phyloP scores from a whole-genome alignment of 2,329 filamentous ascomycete species.

The Lecanicillium sp. region DNA sequence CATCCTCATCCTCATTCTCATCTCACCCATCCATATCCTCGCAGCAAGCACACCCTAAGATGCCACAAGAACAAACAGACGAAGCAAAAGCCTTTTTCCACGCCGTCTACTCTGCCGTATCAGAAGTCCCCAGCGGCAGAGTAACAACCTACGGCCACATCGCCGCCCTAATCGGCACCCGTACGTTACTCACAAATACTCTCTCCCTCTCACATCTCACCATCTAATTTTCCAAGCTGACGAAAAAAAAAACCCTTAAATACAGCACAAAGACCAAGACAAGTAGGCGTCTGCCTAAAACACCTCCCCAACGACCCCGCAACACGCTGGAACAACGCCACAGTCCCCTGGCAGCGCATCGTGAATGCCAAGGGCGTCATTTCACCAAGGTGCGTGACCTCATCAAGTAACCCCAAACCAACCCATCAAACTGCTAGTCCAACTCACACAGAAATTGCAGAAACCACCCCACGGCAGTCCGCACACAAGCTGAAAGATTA shows the following conservation, averaged over 20 bases:
- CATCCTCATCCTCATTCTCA: not conserved
- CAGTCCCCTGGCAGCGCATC: conserved; percentile 91
- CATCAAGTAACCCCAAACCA: not conserved
- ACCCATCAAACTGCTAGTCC: not conserved
- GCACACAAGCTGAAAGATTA: conserved; percentile 42
- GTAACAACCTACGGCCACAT: conserved; percentile 88
- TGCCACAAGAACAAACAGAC: conserved; percentile 58
- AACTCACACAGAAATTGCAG: conserved; percentile 18
- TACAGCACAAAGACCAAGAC: conserved; percentile 62
- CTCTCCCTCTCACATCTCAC: not conserved
- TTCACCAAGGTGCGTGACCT: conserved; percentile 58
- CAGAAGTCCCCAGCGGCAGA: conserved; percentile 73
- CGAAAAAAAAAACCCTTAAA: too few species aligned
- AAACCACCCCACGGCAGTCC: conserved; percentile 38
- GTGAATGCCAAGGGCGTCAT: conserved; percentile 83
- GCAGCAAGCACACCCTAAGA: not conserved
- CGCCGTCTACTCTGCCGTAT: conserved; percentile 74
- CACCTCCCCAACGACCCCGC: conserved; percentile 57
- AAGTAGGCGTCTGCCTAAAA: conserved; percentile 87
- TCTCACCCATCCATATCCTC: too few species aligned
- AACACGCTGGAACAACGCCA: conserved; percentile 58
- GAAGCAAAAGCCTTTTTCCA: conserved; percentile 67
- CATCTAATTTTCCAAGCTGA: too few species aligned
- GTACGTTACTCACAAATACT: conserved; percentile 35
- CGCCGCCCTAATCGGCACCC: conserved; percentile 61